phyloP scores from a whole-genome alignment of 2,329 filamentous ascomycete species.

The Neophaeococcomyces mojaviensis region DNA sequence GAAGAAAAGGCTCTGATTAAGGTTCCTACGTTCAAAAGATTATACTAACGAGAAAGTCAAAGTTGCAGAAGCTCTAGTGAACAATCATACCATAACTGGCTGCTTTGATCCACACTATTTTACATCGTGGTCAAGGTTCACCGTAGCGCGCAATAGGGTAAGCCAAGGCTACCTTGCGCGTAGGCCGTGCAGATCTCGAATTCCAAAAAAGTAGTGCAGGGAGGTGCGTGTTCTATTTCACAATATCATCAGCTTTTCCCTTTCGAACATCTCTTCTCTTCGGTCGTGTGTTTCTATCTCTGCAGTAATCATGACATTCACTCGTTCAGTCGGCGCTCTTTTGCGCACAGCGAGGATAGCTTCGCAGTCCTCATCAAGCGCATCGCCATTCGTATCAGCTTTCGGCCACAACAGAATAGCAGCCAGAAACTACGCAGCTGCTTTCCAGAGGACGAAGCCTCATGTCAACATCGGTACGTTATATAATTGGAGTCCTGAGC shows the following conservation, averaged over 20 bases:
- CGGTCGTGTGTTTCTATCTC: neutral
- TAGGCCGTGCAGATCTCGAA: too few relatives aligned
- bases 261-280: conserved; percentile 4
- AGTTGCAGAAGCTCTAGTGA: too few relatives aligned
- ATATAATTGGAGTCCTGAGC: neutral
- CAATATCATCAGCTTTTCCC: neutral
- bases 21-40: too few relatives aligned
- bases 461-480: conserved; percentile 90
- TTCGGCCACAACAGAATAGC: conserved; percentile 39
- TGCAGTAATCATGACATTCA: conserved; percentile 64
- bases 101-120: too few relatives aligned
- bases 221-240: too few relatives aligned
- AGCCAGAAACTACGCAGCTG: conserved; percentile 51
- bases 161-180: too few relatives aligned
- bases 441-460: conserved; percentile 83
- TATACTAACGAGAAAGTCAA: too few relatives aligned
- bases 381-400: conserved; percentile 65
- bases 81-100: too few relatives aligned
- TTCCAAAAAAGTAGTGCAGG: too few relatives aligned
- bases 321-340: conserved; percentile 70
- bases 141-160: too few relatives aligned
- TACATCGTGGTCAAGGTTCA: too few relatives aligned
- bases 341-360: conserved; percentile 74
- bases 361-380: conserved; percentile 52
- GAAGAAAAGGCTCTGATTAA: neutral